Evolutionary conservation across 306 rosid species (phyloP), one percentile per base, ranked within the genome.

Genomic region (Aeschynomene evenia): DNA sequence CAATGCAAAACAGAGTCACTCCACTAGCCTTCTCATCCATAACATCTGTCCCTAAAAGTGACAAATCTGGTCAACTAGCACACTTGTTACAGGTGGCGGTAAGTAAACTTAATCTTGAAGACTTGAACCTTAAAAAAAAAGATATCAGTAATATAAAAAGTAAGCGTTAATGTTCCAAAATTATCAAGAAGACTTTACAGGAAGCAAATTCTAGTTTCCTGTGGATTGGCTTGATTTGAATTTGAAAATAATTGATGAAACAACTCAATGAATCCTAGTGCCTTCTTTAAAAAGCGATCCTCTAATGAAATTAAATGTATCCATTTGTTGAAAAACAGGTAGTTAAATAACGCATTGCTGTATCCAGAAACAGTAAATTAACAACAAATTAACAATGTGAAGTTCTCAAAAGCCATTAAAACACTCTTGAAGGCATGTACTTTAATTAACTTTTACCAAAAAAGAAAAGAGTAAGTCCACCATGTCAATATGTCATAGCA

Each of bases 1-100:
- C 43, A 23, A 63, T 12, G 50, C 24, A 54, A 62, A 60, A 53
- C 11, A 55, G 53, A 54, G 37, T 56, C 23, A 48, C 45, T 70
- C 49, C 60, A 29, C 26, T 24, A n/a, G 40, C 22, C 24, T 67
- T 65, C 62, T 55, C 73, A 65, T 36, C 63, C 49, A 63, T 22
- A 31, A 40, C 42, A 61, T 52, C 59, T 28, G 23, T 76, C 65
- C 33, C 58, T 61, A 62, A 62, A 70, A 4, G 10, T 18, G 74
- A 37, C 9, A 39, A 22, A 42, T 69, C 21, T 26, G 20, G 29
- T 24, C 4, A 45, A 70, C 66, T 43, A 33, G 60, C 31, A 58
- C 37, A 15, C 11, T 33, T 21, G 23, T 28, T 34, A 46, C 28
- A n/a, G 23, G 15, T 31, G 13, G 62, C 60, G 48, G 15, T 23